Base-by-base conservation (phyloP, 2,329 filamentous ascomycete species). In the Scopulariopsis brevicaulis region DNA sequence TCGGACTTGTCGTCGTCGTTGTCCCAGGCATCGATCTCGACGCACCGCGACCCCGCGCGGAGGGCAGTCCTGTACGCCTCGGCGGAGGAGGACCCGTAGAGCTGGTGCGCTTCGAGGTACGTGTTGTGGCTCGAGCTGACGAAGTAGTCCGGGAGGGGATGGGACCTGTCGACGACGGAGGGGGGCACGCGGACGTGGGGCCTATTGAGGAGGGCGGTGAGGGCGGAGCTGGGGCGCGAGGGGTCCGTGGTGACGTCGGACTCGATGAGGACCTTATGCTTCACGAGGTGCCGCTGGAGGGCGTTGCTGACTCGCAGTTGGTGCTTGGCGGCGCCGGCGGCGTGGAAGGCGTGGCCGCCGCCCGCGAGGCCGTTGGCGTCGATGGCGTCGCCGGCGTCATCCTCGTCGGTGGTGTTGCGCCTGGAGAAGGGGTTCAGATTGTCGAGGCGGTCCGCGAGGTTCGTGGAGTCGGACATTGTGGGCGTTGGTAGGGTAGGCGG, bases 11-110 rank as follows among this genome's bases (percentile, higher is more conserved):
- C 68, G 10, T 83, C 78, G 43, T 78, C 73, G 54, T 85, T 76
- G 64, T 89, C 84, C 86, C 85, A 89, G 1, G 83, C 86, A 65
- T 89, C 85, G 57, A 89, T 89, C 69, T 89, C 86, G 43, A 89
- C 84, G 63, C 86, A 89, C 7, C 86, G 75, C 1, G 84, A 83
- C 1, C 85, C 86, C 0, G 83, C 80, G 34, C 70, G 73, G 18
- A 89, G 71, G 0, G 83, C 82, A 6, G 76, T 81, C 64, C 84
- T 77, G 65, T 89, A 89, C 0, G 83, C 85, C 4, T 75, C 72
- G 8, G 83, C 82, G 2, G 79, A 81, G 1, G 83, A 86, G 24
- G 73, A 73, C 4, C 86, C 86, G 63, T 77, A 85, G 2, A 89
- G 78, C 70, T 89, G 86, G 67, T 89, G 83, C 0, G 84, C 85